phyloP scores from a whole-genome alignment of 208 protist species.

The Vickermania spadyakhi region DNA sequence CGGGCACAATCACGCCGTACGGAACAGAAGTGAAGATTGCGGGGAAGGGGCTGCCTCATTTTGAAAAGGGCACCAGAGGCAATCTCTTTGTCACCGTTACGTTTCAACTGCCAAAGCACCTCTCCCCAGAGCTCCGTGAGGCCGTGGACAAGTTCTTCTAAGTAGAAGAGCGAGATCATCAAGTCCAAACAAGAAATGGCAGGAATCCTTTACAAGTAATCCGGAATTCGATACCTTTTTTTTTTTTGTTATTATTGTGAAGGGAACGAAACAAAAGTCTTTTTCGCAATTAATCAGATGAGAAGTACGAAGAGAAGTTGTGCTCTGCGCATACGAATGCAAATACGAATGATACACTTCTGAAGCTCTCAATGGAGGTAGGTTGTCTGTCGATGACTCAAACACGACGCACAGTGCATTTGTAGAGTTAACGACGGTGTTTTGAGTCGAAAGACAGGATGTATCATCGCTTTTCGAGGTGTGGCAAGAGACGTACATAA shows the following conservation, averaged over 20 bases:
- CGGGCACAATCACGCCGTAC: conserved; percentile 40
- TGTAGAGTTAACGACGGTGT: no score
- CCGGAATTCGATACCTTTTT: conserved; percentile 1
- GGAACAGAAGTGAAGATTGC: conserved; percentile 51
- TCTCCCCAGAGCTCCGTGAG: conserved; percentile 41
- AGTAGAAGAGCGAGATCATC: neutral
- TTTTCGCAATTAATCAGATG: neutral
- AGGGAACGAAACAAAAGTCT: neutral
- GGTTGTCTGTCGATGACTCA: no score
- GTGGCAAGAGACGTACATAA: no score
- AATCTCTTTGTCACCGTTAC: conserved; percentile 83
- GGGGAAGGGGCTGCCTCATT: conserved; percentile 91
- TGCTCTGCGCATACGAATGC: no score
- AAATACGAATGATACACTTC: no score
- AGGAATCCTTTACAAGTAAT: neutral
- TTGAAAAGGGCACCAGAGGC: conserved; percentile 50
- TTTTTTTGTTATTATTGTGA: neutral
- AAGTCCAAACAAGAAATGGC: neutral
- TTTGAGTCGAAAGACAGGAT: no score
- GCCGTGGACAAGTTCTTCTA: conserved; percentile 15
- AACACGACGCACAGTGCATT: no score
- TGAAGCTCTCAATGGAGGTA: no score
- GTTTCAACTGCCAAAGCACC: conserved; percentile 57
- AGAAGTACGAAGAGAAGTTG: no score
- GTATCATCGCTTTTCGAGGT: no score